phyloP scores from a whole-genome alignment of 805 yeast species.

The Metschnikowia santaceciliae region DNA sequence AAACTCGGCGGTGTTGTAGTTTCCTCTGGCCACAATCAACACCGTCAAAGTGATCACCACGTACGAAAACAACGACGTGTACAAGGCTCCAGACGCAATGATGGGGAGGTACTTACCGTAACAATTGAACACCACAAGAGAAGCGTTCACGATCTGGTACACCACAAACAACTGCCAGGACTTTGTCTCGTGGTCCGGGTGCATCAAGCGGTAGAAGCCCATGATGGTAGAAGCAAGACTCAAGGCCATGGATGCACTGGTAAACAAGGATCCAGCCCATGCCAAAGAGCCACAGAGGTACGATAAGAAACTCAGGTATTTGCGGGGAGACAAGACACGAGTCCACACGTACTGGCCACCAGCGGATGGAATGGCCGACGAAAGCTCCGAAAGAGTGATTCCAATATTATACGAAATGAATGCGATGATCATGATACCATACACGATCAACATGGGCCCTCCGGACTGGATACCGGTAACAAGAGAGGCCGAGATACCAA shows the following conservation, averaged over 20 bases:
- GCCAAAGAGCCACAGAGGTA: conserved; percentile 39
- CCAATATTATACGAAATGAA: conserved; percentile 35
- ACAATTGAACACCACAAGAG: conserved; percentile 32
- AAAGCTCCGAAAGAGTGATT: conserved; percentile 36
- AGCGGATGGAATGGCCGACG: conserved; percentile 39
- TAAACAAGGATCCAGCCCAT: conserved; percentile 42
- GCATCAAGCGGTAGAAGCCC: conserved; percentile 35
- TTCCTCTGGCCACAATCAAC: conserved; percentile 34
- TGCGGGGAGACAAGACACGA: conserved; percentile 35
- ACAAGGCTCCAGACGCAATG: conserved; percentile 33
- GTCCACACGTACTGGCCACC: conserved; percentile 46
- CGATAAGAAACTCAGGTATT: conserved; percentile 34
- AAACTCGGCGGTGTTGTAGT: conserved; percentile 32
- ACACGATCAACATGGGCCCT: conserved; percentile 39
- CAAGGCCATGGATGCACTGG: conserved; percentile 37
- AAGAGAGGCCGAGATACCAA: conserved; percentile 39
- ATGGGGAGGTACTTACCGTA: conserved; percentile 34
- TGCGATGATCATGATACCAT: conserved; percentile 39
- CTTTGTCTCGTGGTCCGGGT: conserved; percentile 31
- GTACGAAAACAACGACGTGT: conserved; percentile 33
- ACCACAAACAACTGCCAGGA: conserved; percentile 36
- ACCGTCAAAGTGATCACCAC: conserved; percentile 35
- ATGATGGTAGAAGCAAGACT: conserved; percentile 32
- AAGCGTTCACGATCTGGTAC: conserved; percentile 33
- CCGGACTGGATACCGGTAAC: conserved; percentile 41